Percentiles rank a stretch among this genome's conserved stretches.
These are phyloP conservation scores for Boletus subparvulus DNA, from an alignment of 768 basidiomycete genomes.

Conservation along the genomic window DNA sequence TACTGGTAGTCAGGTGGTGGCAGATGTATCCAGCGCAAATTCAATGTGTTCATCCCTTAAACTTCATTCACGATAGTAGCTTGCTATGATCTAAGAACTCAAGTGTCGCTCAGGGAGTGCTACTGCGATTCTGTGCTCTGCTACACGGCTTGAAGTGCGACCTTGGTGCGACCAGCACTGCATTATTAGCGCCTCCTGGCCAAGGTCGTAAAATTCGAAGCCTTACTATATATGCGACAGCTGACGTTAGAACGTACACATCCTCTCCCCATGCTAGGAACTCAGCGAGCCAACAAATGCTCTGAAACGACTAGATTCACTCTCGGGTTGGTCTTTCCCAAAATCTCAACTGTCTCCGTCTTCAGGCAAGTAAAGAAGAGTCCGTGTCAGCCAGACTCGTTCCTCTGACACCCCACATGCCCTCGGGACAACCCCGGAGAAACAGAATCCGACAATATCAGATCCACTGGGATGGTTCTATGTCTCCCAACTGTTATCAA, in stretches of 20 bases:
- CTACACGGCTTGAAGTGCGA: too few relatives aligned
- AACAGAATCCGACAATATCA: too few relatives aligned
- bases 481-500: too few relatives aligned
- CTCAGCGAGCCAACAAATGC: slow-evolving; percentile 19
- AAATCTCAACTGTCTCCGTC: slow-evolving; percentile 30
- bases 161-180: not conserved
- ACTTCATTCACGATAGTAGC: not conserved
- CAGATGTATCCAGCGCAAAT: slow-evolving; percentile 4
- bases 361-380: not conserved
- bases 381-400: slow-evolving; percentile 1
- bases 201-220: not conserved
- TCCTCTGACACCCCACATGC: too few relatives aligned
- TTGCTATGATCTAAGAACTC: not conserved
- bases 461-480: too few relatives aligned
- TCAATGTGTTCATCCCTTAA: not conserved
- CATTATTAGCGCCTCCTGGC: not conserved
- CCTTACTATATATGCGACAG: not conserved
- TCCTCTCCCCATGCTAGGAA: not conserved
- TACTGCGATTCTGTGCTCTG: too few relatives aligned
- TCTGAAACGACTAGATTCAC: slow-evolving; percentile 28
- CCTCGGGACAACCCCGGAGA: too few relatives aligned
- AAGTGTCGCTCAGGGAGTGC: too few relatives aligned
- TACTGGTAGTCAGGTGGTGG: slow-evolving; percentile 2
- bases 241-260: not conserved
- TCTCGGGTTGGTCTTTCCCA: slow-evolving; percentile 29